Evolutionary conservation across 768 basidiomycete species (phyloP).

Genomic region (Agrocybe praecox): DNA sequence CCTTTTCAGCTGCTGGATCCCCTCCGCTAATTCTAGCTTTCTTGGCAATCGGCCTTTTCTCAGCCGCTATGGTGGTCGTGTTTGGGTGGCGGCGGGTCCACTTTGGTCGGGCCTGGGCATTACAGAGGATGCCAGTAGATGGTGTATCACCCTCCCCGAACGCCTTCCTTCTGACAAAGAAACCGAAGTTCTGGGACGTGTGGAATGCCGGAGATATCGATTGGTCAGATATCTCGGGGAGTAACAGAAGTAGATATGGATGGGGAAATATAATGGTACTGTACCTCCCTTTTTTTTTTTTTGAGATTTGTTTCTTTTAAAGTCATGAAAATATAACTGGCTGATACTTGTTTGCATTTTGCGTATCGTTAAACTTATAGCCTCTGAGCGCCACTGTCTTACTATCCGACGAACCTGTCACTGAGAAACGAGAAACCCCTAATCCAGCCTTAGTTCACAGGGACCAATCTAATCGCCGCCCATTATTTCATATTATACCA

Average conservation of each 20-base stretch:
- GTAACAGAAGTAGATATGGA: conserved; percentile 21
- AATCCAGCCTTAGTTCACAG: background rate
- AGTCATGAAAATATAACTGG: too few species aligned
- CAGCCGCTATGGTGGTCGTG: conserved; percentile 46
- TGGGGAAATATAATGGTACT: conserved; percentile 45
- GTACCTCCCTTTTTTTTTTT: conserved; percentile 17
- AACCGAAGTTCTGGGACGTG: conserved; percentile 49
- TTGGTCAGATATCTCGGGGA: conserved; percentile 12
- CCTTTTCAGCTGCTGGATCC: conserved; percentile 37
- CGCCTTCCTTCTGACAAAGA: conserved; percentile 24
- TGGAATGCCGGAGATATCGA: conserved; percentile 23
- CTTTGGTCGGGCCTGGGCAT: conserved; percentile 12
- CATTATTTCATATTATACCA: background rate
- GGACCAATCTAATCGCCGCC: conserved; percentile 1
- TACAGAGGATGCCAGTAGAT: background rate
- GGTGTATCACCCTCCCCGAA: background rate
- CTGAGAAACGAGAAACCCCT: background rate
- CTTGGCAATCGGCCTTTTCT: conserved; percentile 59
- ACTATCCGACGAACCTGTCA: background rate
- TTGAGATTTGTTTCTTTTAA: background rate
- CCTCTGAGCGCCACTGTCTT: conserved; percentile 20
- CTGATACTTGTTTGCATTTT: background rate
- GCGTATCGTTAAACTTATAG: conserved; percentile 2
- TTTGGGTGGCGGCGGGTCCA: conserved; percentile 48
- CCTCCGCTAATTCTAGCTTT: conserved; percentile 63